These are phyloP conservation scores for Ilyonectria robusta DNA, from an alignment of 2,329 filamentous ascomycete species.

Conservation along the genomic window DNA sequence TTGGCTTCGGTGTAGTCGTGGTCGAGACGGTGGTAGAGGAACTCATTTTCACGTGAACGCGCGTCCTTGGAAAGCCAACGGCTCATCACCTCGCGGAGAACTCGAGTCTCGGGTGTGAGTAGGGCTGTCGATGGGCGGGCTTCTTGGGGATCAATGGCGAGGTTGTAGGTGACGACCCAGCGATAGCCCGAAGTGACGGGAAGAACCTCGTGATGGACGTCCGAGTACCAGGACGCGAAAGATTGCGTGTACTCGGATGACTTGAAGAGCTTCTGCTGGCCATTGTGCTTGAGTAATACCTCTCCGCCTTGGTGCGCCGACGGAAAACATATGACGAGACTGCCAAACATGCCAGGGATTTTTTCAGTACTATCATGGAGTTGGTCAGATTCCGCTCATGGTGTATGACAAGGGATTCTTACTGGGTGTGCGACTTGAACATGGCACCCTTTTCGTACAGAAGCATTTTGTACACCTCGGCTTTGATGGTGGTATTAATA, in stretches of 20 bases:
- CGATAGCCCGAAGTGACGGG: constrained; percentile 63
- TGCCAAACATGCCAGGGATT: constrained; percentile 64
- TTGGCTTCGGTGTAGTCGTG: constrained; percentile 53
- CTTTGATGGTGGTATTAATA: constrained; percentile 47
- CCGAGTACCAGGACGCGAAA: constrained; percentile 61
- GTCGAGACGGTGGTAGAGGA: constrained; percentile 51
- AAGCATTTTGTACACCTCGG: constrained; percentile 62
- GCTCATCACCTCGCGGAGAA: constrained; percentile 41
- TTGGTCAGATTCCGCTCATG: neutral
- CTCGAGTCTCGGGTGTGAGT: constrained; percentile 7
- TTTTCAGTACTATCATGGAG: constrained; percentile 54
- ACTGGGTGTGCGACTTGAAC: constrained; percentile 63
- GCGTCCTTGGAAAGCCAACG: constrained; percentile 45
- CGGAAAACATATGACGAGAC: constrained; percentile 63
- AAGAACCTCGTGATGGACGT: constrained; percentile 66
- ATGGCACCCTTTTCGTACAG: constrained; percentile 65
- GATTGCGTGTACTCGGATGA: constrained; percentile 46
- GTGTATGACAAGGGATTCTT: neutral
- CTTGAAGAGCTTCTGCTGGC: constrained; percentile 49
- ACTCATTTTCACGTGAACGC: constrained; percentile 12
- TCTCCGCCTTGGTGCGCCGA: constrained; percentile 64
- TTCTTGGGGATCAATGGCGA: constrained; percentile 43
- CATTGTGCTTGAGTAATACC: constrained; percentile 57
- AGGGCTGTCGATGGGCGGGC: constrained; percentile 41
- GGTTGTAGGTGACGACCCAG: constrained; percentile 67